A percentile compares a stretch with the other conserved stretches of the same genome.
Evolutionary conservation across 129 eudicot genomes (phyloP).

Genomic region (Tagetes erecta): DNA sequence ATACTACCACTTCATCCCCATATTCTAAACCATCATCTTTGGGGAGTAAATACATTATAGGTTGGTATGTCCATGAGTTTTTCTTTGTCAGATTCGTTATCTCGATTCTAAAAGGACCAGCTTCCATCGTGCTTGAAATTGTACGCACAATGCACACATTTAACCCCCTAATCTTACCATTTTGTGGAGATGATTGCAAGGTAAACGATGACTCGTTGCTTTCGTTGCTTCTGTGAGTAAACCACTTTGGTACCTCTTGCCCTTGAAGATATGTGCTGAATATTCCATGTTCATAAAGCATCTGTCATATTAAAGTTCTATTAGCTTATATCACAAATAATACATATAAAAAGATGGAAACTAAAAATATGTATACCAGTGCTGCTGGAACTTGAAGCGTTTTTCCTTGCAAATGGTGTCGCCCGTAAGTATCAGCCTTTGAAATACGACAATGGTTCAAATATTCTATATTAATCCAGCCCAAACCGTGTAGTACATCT

Average conservation of each 20-base stretch:
- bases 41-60: background rate
- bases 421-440: background rate
- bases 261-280: constrained; percentile 33
- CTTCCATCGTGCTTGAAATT: too few relatives aligned
- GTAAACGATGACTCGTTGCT: background rate
- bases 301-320: constrained; percentile 5
- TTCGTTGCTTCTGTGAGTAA: constrained; percentile 13
- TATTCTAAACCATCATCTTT: background rate
- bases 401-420: background rate
- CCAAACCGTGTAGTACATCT: constrained; percentile 11
- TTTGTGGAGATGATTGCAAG: constrained; percentile 10
- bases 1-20: background rate
- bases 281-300: constrained; percentile 27
- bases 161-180: constrained; percentile 25
- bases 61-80: background rate
- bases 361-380: background rate
- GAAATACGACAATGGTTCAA: background rate
- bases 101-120: background rate
- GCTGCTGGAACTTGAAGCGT: background rate
- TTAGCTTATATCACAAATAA: background rate
- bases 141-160: constrained; percentile 11
- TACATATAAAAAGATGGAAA: background rate
- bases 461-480: constrained; percentile 1
- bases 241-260: constrained; percentile 22
- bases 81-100: constrained; percentile 11